Evolutionary conservation across 1,284 basidiomycete genomes (phyloP), one percentile per base, ranked within the genome.

Genomic region (Pseudomicrostroma phylloplanum): DNA sequence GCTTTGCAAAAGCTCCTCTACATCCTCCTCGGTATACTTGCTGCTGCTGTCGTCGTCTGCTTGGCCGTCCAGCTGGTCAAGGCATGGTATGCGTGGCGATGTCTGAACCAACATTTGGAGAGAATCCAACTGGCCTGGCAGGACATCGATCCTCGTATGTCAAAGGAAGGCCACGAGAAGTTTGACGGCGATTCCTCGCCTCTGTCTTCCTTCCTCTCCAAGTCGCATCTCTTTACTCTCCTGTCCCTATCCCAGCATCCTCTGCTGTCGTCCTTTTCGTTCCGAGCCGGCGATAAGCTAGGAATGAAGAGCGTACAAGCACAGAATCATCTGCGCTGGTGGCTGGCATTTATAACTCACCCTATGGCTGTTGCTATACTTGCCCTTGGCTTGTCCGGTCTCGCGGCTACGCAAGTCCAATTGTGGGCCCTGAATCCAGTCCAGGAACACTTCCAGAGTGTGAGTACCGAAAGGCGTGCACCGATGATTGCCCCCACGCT

Each of bases 331-430:
- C 42, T 81, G 88, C 66, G 83, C 82, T 93, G 89, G 88, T 90
- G 91, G 80, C 82, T 91, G 68, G 85, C 89, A 69, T 96, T 94
- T 80, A 83, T 96, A 64, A 89, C 90, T 76, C 90, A 96, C 74
- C 87, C 91, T 1, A 89, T 91, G 0, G 91, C 90, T 1, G 84
- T 96, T 48, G 88, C 89, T 0, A 89, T 91, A 73, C 87, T 97
- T 77, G 85, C 91, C 63, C 90, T 96, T 71, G 91, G 92, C 12
- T 81, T 92, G 66, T 86, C 96, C 66, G 93, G 93, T 15, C 81
- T 97, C n/a, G 80, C 96, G 57, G 87, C 87, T n/a, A 86, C 96
- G 30, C 83, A 92, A 76, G 81, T 92, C 21, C 94, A 98, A 80
- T 83, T 96, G 19, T 74, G 87, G 42, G 90, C 74, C 6, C 48